Evolutionary conservation across 2,329 filamentous ascomycete species (phyloP).

Genomic region (Boeremia exigua): DNA sequence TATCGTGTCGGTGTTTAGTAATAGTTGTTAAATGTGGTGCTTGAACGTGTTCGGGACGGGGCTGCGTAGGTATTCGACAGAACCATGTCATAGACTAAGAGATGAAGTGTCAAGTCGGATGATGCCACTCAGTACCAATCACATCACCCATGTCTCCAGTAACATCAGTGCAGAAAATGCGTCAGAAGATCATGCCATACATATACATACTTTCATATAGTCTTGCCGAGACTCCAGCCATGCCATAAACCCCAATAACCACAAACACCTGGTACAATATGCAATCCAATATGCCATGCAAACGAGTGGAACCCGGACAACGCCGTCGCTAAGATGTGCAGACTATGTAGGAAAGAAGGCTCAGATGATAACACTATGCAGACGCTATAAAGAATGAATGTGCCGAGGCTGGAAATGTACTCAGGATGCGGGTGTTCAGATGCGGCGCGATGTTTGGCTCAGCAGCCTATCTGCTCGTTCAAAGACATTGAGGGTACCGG

Average conservation of each 20-base stretch:
- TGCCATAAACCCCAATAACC: background rate
- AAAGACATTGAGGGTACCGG: conserved; percentile 43
- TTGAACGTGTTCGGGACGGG: too few relatives aligned
- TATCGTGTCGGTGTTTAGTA: background rate
- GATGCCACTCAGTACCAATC: too few relatives aligned
- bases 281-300: conserved; percentile 13
- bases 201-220: conserved; percentile 2
- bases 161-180: background rate
- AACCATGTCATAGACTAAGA: too few relatives aligned
- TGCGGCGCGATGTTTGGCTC: conserved; percentile 38
- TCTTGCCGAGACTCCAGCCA: conserved; percentile 8
- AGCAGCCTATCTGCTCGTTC: conserved; percentile 45
- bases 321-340: conserved; percentile 17
- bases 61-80: too few relatives aligned
- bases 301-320: conserved; percentile 20
- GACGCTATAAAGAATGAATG: background rate
- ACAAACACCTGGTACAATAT: conserved; percentile 7
- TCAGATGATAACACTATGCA: background rate
- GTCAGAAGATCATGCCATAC: background rate
- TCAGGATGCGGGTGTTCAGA: conserved; percentile 17
- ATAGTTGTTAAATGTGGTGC: background rate
- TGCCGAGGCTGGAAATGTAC: background rate
- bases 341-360: background rate
- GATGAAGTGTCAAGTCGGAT: too few relatives aligned
- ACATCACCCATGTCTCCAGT: background rate